These are phyloP conservation scores for Camelina neglecta DNA, from an alignment of 345 rosid species.

Conservation along the genomic window DNA sequence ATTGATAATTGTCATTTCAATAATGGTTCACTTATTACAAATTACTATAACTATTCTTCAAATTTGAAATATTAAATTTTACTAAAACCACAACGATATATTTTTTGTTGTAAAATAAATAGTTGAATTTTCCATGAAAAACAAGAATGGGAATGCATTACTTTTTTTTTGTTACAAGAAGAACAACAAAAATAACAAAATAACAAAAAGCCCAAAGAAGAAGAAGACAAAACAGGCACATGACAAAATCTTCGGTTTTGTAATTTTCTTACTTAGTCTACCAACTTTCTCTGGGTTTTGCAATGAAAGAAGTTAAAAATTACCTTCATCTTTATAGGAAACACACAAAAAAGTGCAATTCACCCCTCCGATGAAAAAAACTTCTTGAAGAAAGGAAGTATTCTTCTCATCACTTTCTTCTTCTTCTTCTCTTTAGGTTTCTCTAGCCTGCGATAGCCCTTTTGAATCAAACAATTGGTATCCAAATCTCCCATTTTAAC, in stretches of 20 bases:
- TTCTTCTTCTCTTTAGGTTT: background rate
- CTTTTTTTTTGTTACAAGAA: background rate
- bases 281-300: constrained; percentile 3
- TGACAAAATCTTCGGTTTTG: background rate
- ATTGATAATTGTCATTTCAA: no score
- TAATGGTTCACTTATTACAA: no score
- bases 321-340: background rate
- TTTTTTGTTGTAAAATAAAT: background rate
- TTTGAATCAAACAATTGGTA: no score
- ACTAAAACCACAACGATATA: background rate
- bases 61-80: background rate
- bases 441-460: no score
- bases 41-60: no score
- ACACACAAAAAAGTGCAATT: background rate
- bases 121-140: background rate
- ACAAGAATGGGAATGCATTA: background rate
- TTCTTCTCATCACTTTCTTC: constrained; percentile 13
- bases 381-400: constrained; percentile 11
- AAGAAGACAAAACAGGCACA: background rate
- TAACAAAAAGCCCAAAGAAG: background rate
- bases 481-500: no score
- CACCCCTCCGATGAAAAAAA: background rate
- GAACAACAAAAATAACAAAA: background rate
- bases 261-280: background rate
- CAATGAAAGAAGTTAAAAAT: background rate